Evolutionary conservation across 768 basidiomycete genomes (phyloP).

Genomic region (Termitomyces sp.): DNA sequence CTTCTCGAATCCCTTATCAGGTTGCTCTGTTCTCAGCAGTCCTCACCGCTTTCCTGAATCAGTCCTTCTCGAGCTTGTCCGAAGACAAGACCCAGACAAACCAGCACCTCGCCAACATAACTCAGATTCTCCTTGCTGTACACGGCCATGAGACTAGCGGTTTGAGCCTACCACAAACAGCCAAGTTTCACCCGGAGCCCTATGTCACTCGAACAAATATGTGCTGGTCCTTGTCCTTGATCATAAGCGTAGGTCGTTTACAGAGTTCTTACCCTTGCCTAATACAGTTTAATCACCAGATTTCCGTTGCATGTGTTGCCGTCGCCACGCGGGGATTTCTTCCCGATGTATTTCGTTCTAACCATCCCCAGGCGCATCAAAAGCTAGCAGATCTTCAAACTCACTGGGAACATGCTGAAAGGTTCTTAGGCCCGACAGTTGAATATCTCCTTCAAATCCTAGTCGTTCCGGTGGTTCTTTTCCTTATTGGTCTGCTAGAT

Average conservation of each 20-base stretch:
- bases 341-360: neutral
- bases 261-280: neutral
- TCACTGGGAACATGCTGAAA: constrained; percentile 11
- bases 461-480: constrained; percentile 13
- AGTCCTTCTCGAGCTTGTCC: constrained; percentile 11
- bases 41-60: constrained; percentile 15
- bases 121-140: constrained; percentile 8
- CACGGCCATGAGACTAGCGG: neutral
- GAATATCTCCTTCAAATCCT: constrained; percentile 12
- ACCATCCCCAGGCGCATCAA: neutral
- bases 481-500: constrained; percentile 15
- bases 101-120: constrained; percentile 16
- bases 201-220: constrained; percentile 16
- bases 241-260: constrained; percentile 13
- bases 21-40: constrained; percentile 19
- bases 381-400: constrained; percentile 12
- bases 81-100: constrained; percentile 13
- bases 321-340: constrained; percentile 14
- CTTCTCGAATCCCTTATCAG: neutral
- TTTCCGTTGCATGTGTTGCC: constrained; percentile 16
- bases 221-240: constrained; percentile 17
- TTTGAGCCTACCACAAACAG: neutral
- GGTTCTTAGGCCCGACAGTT: constrained; percentile 10
- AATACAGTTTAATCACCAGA: neutral
- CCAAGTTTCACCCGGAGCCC: constrained; percentile 8